Base-by-base conservation (phyloP, 2,329 filamentous ascomycete genomes). In the Cercospora sesami region DNA sequence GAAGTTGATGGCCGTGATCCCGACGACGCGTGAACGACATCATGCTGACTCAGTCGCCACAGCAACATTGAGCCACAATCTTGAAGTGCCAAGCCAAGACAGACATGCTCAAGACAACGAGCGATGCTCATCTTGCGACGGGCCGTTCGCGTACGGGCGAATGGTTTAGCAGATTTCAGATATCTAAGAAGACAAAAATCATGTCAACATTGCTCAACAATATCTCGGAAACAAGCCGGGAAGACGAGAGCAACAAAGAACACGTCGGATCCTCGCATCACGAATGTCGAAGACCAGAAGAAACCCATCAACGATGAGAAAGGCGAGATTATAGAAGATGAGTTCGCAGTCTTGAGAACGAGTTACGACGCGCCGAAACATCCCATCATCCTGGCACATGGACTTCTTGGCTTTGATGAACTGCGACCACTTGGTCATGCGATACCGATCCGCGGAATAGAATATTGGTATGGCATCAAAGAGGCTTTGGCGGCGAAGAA, bases 351-450 rank as follows among this genome's bases (percentile, higher is more conserved):
- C 6, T 80, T 91, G 60, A 82, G 85, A 59, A 81, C 86, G 14
- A 79, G 83, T 66, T 91, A 91, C 76, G 78, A 78, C 61, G 78
- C 79, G 8, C 85, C 83, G 51, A 85, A 86, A 74, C 76, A 89
- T 72, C 86, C 87, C 2, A 84, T 90, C 63, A 83, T 90, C 60
- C 84, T 90, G 9, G 87, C 87, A 4, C 87, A 90, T 78, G 87
- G 87, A n/a, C 81, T 90, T 10, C 79, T 90, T 21, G 87, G 87
- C n/a, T 90, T 90, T 75, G 86, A 89, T 71, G 86, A 89, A 74
- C 76, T 89, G 9, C 85, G 82, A 16, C 68, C 77, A 8, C 85
- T 82, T 2, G 86, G 87, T 0, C 77, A 78, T 12, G 79, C 80
- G 42, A 76, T 89, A 5, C 87, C 87, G 0, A 42, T 65, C 6